Percentiles rank a stretch among this genome's conserved stretches.
These are phyloP conservation scores for Cercospora sp. DNA, from an alignment of 2,329 filamentous ascomycete genomes.

Conservation along the genomic window DNA sequence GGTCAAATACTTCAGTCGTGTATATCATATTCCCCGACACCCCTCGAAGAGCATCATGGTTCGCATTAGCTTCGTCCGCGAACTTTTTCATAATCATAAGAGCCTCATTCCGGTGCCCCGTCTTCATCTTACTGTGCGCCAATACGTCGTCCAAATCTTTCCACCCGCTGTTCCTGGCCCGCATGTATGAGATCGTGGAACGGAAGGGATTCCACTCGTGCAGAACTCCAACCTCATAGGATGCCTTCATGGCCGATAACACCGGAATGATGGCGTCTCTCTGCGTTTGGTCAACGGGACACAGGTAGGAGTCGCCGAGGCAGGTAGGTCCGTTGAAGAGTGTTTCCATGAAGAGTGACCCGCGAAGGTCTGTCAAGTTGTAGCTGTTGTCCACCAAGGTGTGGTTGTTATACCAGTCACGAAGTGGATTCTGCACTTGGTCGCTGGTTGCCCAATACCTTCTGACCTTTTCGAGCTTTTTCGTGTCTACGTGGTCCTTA, in stretches of 20 bases:
- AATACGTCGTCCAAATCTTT: neutral
- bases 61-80: neutral
- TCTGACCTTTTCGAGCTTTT: neutral
- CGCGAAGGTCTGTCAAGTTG: neutral
- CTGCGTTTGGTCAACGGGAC: neutral
- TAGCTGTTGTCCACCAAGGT: neutral
- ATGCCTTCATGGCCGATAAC: neutral
- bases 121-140: neutral
- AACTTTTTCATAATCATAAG: neutral
- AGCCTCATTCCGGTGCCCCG: neutral
- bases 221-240: neutral
- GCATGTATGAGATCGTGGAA: neutral
- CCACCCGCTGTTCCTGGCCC: neutral
- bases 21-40: neutral
- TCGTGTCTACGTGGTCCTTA: neutral
- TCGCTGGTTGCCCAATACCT: neutral
- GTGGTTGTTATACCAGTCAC: neutral
- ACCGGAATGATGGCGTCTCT: neutral
- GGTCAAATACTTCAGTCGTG: conserved; percentile 7
- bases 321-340: neutral
- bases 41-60: neutral
- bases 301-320: neutral
- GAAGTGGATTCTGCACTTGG: neutral
- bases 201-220: neutral
- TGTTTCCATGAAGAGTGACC: conserved; percentile 1